Conservation (phyloP, 2,329 filamentous ascomycete genomes). For the Aspergillus tamarii region DNA sequence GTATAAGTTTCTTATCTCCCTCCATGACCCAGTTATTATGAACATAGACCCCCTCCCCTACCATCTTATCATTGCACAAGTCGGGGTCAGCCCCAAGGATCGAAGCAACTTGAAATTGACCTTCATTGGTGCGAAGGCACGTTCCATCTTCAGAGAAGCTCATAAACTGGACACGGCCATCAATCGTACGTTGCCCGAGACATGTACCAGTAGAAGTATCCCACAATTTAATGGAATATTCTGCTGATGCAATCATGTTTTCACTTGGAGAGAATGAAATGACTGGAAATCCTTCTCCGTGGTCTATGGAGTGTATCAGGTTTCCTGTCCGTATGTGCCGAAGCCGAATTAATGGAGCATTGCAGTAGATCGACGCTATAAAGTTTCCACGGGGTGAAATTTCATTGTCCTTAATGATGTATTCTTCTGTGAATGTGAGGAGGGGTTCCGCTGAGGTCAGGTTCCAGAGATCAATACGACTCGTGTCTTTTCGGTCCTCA, state of each 20-base stretch:
- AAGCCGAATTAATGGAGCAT: neutral
- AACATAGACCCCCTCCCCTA: neutral
- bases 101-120: neutral
- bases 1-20: neutral
- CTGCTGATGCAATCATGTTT: neutral
- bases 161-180: neutral
- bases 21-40: neutral
- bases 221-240: neutral
- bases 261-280: neutral
- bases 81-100: neutral
- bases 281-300: neutral
- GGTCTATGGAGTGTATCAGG: neutral
- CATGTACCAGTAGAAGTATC: neutral
- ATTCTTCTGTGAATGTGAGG: neutral
- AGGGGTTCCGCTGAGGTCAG: fast-evolving
- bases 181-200: neutral
- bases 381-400: fast-evolving
- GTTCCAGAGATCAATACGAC: neutral
- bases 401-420: neutral
- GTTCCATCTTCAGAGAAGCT: neutral
- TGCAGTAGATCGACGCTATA: neutral
- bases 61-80: neutral
- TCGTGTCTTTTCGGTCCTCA: neutral
- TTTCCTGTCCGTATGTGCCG: neutral
- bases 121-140: neutral